These are phyloP conservation scores for Pichia phayaonensis DNA, from an alignment of 805 yeast genomes.

Conservation along the genomic window DNA sequence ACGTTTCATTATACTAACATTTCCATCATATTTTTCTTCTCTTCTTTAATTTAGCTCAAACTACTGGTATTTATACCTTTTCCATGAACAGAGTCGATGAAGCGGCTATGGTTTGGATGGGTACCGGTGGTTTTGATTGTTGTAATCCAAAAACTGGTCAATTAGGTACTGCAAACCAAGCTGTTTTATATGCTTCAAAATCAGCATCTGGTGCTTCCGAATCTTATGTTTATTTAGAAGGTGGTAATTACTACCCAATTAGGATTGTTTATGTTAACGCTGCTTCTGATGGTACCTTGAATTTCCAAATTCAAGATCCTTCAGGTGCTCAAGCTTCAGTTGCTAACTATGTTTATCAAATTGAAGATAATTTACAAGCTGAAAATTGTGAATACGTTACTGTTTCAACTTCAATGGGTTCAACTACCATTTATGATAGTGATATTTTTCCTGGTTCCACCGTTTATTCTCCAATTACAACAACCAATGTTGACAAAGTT, in stretches of 20 bases:
- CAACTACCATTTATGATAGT: conserved; percentile 3
- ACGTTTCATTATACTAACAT: conserved; percentile 5
- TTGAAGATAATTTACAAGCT: neutral
- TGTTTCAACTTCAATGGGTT: neutral
- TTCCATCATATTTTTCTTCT: neutral
- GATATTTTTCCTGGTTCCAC: conserved; percentile 3
- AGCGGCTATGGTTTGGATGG: conserved; percentile 26
- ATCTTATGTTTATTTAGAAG: conserved; percentile 11
- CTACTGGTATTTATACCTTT: conserved; percentile 25
- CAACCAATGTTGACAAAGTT: neutral
- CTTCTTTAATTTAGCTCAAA: conserved; percentile 15
- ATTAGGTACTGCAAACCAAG: conserved; percentile 3
- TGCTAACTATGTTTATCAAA: conserved; percentile 6
- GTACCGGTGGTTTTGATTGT: conserved; percentile 30
- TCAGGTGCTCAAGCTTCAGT: conserved; percentile 2
- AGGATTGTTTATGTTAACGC: conserved; percentile 15
- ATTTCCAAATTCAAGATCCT: conserved; percentile 12
- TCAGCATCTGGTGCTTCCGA: neutral
- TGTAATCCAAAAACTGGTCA: conserved; percentile 17
- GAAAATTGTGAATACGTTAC: neutral
- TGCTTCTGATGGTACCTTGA: conserved; percentile 6
- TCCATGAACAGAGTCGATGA: conserved; percentile 24
- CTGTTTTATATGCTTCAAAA: conserved; percentile 8
- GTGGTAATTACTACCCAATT: conserved; percentile 15
- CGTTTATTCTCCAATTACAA: conserved; percentile 1